These are phyloP conservation scores for Candida glaebosa DNA, from an alignment of 805 yeast genomes.

Conservation along the genomic window DNA sequence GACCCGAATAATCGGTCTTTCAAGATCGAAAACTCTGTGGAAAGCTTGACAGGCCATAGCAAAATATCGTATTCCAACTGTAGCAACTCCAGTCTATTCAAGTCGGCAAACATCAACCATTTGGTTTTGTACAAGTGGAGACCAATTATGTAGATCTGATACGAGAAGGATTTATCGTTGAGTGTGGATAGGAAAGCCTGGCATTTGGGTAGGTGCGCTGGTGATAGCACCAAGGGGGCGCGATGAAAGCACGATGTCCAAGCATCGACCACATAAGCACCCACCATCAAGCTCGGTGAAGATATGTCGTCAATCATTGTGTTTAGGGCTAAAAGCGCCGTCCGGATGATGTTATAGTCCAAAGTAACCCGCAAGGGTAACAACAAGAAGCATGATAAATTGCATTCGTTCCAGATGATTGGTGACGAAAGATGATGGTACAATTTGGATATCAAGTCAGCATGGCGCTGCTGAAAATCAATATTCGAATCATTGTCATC, in stretches of 20 bases:
- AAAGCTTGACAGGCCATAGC: constrained; percentile 19
- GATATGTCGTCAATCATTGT: constrained; percentile 5
- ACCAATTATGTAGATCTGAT: constrained; percentile 15
- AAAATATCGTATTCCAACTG: constrained; percentile 20
- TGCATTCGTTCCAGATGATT: constrained; percentile 12
- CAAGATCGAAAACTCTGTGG: constrained; percentile 16
- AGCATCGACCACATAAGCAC: constrained; percentile 17
- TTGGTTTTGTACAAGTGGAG: constrained; percentile 13
- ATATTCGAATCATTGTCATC: constrained; percentile 8
- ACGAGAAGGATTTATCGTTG: constrained; percentile 12
- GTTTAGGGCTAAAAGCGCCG: constrained; percentile 13
- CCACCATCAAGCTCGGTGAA: constrained; percentile 12
- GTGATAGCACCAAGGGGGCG: constrained; percentile 9
- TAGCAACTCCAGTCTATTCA: constrained; percentile 8
- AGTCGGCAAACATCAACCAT: constrained; percentile 13
- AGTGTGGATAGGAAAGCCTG: constrained; percentile 6
- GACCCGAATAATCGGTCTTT: constrained; percentile 17
- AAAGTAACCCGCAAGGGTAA: constrained; percentile 13
- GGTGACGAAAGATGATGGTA: not conserved
- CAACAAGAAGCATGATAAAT: constrained; percentile 16
- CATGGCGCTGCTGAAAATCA: constrained; percentile 7
- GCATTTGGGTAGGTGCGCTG: constrained; percentile 4
- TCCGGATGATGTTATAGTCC: constrained; percentile 6
- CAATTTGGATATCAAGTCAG: constrained; percentile 1
- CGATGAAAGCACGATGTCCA: constrained; percentile 13